Evolutionary conservation across 2,329 filamentous ascomycete species (phyloP), one percentile per base, ranked within the genome.

Genomic region (Botryotinia convoluta): DNA sequence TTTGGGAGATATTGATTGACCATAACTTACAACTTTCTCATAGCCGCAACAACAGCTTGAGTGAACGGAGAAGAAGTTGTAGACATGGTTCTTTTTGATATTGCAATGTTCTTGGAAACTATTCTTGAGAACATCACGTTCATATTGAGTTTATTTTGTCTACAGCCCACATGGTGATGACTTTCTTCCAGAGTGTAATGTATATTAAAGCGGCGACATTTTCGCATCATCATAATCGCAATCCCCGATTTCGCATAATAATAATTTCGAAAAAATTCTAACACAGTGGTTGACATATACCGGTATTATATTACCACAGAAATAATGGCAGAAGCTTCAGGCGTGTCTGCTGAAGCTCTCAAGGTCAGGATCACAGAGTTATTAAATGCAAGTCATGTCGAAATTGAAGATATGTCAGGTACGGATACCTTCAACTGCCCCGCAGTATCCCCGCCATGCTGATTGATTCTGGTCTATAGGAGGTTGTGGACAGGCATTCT

Each of bases 381-480:
- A 76, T 86, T 98, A 72, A 87, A 89, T 73, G 94, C 94, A 35
- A 86, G 87, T 42, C 89, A 97, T 84, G 94, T 97, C 76, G 91
- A 96, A 79, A 94, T 98, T 78, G 92, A 93, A 76, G 95, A 98
- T 84, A 90, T 97, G 86, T 97, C 94, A 76, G 95, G 95, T 97
- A 88, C 74, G 85, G 32, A 81, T 32, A 69, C 73, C 69, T 74
- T 73, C 74, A 57, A 75, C 70, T 75, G 72, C 75, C 73, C 76
- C 74, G 65, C 71, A 59, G 45, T 74, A 32, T 64, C 67, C 45
- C 59, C 59, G 71, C 63, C 69, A 54, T 63, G 42, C 71, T 72
- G 54, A 72, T 39, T 44, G 26, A 68, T 60, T 67, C 39, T 63
- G 62, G n/a, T 26, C 8, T 73, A 67, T 77, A 92, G 90, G 90